Evolutionary conservation across 177 flowering plant species (phyloP).

Genomic region (Vitis hybrid): DNA sequence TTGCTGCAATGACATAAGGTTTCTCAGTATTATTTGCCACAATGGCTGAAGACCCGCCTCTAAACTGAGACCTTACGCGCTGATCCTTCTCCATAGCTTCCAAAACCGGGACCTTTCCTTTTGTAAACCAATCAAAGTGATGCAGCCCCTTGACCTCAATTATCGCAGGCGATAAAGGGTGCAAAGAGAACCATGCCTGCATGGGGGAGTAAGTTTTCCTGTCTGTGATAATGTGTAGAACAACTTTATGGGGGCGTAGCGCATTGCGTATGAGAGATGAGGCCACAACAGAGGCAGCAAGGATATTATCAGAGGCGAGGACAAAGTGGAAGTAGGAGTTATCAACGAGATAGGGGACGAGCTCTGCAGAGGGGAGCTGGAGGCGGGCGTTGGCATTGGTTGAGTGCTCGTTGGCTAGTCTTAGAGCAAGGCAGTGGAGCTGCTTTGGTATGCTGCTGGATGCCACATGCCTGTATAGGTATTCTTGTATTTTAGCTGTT

Average conservation of each 20-base stretch:
- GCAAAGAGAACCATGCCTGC: conserved; percentile 98
- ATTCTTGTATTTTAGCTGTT: conserved; percentile 78
- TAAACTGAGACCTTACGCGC: conserved; percentile 62
- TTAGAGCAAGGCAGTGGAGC: conserved; percentile 80
- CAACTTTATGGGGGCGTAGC: conserved; percentile 58
- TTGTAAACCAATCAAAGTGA: conserved; percentile 93
- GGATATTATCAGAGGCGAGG: conserved; percentile 86
- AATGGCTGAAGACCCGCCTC: conserved; percentile 90
- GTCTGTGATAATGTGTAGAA: conserved; percentile 87
- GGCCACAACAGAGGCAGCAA: conserved; percentile 90
- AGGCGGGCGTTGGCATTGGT: conserved; percentile 83
- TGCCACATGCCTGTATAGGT: conserved; percentile 85
- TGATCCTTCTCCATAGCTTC: conserved; percentile 98
- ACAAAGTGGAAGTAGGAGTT: conserved; percentile 86
- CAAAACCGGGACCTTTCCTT: conserved; percentile 88
- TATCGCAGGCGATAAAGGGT: conserved; percentile 70
- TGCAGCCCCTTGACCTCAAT: conserved; percentile 90
- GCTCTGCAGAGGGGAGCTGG: conserved; percentile 81
- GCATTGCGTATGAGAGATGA: conserved; percentile 66
- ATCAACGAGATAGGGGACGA: conserved; percentile 80
- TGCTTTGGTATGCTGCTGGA: conserved; percentile 97
- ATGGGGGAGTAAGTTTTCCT: conserved; percentile 78
- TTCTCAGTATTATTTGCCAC: conserved; percentile 67
- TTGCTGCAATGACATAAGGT: conserved; percentile 80
- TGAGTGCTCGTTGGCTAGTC: conserved; percentile 78